Conservation (phyloP, 2,329 filamentous ascomycete genomes). For the Fusarium miscanthi region DNA sequence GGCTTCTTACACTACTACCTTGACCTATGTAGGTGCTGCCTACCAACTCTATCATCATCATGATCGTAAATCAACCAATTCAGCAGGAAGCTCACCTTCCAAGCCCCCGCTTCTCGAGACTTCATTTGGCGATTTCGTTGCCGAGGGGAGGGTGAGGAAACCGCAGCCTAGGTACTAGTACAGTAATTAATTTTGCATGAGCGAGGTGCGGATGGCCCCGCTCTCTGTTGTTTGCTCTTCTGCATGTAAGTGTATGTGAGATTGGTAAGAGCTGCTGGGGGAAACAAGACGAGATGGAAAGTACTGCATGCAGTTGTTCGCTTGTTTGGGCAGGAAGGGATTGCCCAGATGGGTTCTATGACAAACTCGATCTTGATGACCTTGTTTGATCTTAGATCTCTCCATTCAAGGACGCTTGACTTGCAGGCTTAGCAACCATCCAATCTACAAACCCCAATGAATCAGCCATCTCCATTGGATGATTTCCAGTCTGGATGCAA, state of each 20-base stretch:
- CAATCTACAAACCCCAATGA: background rate
- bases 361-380: slow-evolving; percentile 14
- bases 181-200: slow-evolving; percentile 27
- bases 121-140: background rate
- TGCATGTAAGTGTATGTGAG: background rate
- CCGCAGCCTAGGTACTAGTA: slow-evolving; percentile 12
- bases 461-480: background rate
- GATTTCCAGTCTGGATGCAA: background rate
- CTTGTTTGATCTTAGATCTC: slow-evolving; percentile 24
- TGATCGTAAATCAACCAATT: background rate
- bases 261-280: background rate
- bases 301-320: background rate
- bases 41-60: background rate
- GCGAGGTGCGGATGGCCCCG: slow-evolving; percentile 5
- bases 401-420: background rate
- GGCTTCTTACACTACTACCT: background rate
- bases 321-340: background rate
- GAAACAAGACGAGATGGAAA: background rate
- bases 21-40: background rate
- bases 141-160: background rate
- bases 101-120: background rate
- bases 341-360: background rate
- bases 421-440: background rate
- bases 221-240: background rate
- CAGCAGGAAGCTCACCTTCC: background rate